These are phyloP conservation scores for Blumeria graminis DNA, from an alignment of 2,329 filamentous ascomycete species.

Conservation along the genomic window DNA sequence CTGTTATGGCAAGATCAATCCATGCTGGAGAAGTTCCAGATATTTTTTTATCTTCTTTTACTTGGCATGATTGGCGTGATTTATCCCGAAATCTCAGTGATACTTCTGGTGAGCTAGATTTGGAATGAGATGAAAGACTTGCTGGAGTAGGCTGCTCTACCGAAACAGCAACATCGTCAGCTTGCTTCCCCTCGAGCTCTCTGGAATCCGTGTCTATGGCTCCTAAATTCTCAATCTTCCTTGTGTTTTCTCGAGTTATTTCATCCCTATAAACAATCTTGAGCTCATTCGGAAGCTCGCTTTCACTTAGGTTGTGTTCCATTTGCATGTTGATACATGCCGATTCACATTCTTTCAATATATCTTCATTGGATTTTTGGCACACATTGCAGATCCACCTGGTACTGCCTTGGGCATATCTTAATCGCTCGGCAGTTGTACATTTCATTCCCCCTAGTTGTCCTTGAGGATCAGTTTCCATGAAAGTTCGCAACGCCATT, in stretches of 20 bases:
- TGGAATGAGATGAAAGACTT: constrained; percentile 1
- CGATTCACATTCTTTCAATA: constrained; percentile 47
- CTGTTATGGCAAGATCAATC: constrained; percentile 62
- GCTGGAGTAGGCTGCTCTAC: background rate
- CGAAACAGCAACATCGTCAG: background rate
- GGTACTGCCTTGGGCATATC: constrained; percentile 42
- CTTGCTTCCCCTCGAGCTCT: background rate
- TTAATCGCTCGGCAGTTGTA: constrained; percentile 36
- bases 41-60: constrained; percentile 7
- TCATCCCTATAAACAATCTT: constrained; percentile 49
- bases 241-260: constrained; percentile 22
- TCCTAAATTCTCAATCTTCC: constrained; percentile 8
- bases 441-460: constrained; percentile 80
- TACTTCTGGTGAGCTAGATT: background rate
- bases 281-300: constrained; percentile 27
- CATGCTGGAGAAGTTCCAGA: constrained; percentile 28
- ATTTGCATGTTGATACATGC: constrained; percentile 20
- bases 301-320: constrained; percentile 15
- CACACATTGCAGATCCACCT: constrained; percentile 48
- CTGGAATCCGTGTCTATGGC: constrained; percentile 11
- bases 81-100: background rate
- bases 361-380: constrained; percentile 44
- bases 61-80: background rate
- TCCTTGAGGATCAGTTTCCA: constrained; percentile 72
- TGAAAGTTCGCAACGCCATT: constrained; percentile 58